These are phyloP conservation scores for Aspergillus incahuasiensis DNA, from an alignment of 495 filamentous ascomycete species.

Conservation along the genomic window DNA sequence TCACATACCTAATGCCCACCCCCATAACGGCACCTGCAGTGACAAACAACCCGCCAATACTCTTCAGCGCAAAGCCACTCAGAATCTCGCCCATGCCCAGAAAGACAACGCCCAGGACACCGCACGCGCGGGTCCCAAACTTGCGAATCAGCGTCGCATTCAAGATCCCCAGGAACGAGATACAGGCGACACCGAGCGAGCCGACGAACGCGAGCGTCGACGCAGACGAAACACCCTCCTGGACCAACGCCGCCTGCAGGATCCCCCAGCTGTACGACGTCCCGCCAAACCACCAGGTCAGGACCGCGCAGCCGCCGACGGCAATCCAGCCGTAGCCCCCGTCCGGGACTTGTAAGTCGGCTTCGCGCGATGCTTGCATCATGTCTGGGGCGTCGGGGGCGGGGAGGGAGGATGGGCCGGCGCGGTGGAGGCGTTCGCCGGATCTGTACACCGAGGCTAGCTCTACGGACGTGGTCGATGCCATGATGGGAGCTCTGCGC, in stretches of 20 bases:
- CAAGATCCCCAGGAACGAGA: slow-evolving; percentile 44
- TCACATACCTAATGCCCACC: slow-evolving; percentile 45
- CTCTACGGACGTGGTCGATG: not conserved
- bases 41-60: slow-evolving; percentile 51
- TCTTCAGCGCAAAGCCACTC: slow-evolving; percentile 44
- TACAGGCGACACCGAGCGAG: slow-evolving; percentile 43
- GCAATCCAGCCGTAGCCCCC: slow-evolving; percentile 59
- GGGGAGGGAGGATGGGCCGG: not conserved
- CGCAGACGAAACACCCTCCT: slow-evolving; percentile 39
- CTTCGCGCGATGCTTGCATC: slow-evolving; percentile 45
- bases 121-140: slow-evolving; percentile 42
- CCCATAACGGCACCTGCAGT: slow-evolving; percentile 53
- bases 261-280: slow-evolving; percentile 54
- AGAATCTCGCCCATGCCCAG: slow-evolving; percentile 46
- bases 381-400: slow-evolving; percentile 27
- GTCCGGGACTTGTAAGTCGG: slow-evolving; percentile 49
- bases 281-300: slow-evolving; percentile 54
- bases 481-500: too few relatives aligned
- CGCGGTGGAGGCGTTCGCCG: not conserved
- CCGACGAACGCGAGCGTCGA: slow-evolving; percentile 55
- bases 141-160: slow-evolving; percentile 46
- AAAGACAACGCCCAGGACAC: slow-evolving; percentile 41
- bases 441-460: not conserved
- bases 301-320: slow-evolving; percentile 43
- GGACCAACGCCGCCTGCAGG: slow-evolving; percentile 50